Base-by-base conservation (phyloP, 2,329 filamentous ascomycete genomes). In the Fusarium marasasianum region DNA sequence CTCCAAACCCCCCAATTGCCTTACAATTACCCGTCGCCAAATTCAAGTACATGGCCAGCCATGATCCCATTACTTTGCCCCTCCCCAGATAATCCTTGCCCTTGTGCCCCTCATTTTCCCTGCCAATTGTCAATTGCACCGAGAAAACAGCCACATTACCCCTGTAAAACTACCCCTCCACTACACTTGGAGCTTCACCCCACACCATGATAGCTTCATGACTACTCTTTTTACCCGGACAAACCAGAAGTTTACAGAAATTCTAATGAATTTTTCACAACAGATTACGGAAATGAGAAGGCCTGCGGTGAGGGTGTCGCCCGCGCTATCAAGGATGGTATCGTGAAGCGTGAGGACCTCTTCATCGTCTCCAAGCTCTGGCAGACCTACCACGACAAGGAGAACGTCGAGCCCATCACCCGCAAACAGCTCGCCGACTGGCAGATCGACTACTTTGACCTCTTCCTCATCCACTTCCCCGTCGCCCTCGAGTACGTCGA, bases 301-400 rank as follows among this genome's bases (percentile, higher is more conserved):
- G 93, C 95, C 83, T 91, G 89, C 74, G 94, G 93, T 67, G 85
- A 95, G 81, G 94, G 94, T 78, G 88, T 96, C 53, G 90, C 91
- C 68, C 92, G 92, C 76, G 94, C 94, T 79, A 94, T 96, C 84
- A 89, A 92, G 80, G 94, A 96, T 15, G 93, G 93, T 48, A 83
- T 96, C 66, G 93, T 95, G 77, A 94, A 92, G 87, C 92, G 94
- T 69, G 91, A 93, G 83, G 94, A 98, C 31, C 92, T 97, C 81
- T 97, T 97, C 90, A 91, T 98, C 81, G 93, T 95, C 74, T 94
- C 92, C 84, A 98, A 97, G 88, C 92, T 98, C 66, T 97, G 95
- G 94, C 95, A 96, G 86, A 92, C 91, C 76, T 97, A 95, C 90
- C 94, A 97, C 87, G 92, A 96, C 79, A 88, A 87, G 77, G 91